Conservation (phyloP, 495 filamentous ascomycete species). For the Baudoinia panamericana region DNA sequence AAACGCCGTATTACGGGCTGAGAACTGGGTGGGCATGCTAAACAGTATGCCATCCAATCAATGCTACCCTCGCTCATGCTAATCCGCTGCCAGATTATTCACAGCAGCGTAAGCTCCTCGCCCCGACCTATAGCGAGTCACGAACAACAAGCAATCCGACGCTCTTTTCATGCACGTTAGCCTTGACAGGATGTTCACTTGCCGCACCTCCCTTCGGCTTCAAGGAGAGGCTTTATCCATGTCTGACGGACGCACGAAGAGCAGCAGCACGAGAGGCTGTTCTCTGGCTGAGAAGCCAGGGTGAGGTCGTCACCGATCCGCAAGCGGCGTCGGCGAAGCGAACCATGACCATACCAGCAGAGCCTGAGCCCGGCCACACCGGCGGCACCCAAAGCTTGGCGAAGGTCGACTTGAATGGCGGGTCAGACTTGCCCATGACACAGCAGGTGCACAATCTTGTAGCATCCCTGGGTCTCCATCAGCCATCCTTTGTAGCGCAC, state of each 20-base stretch:
- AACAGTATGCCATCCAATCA: slow-evolving; percentile 1
- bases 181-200: slow-evolving; percentile 5
- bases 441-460: slow-evolving; percentile 5
- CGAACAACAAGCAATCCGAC: slow-evolving; percentile 8
- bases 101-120: slow-evolving; percentile 9
- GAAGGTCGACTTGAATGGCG: not conserved
- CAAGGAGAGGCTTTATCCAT: slow-evolving; percentile 2
- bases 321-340: slow-evolving; percentile 9
- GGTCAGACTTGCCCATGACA: not conserved
- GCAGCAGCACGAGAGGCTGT: slow-evolving; percentile 23
- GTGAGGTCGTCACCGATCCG: slow-evolving; percentile 3
- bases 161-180: slow-evolving; percentile 18
- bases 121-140: slow-evolving; percentile 17
- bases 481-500: not conserved
- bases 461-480: slow-evolving; percentile 7
- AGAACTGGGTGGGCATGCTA: slow-evolving; percentile 12
- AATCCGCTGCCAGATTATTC: not conserved
- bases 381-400: not conserved
- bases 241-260: slow-evolving; percentile 21
- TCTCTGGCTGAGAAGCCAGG: slow-evolving; percentile 20
- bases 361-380: not conserved
- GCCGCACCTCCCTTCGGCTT: slow-evolving; percentile 21
- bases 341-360: not conserved
- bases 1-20: not conserved
- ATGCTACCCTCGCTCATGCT: not conserved